A percentile compares a stretch with the other conserved stretches of the same genome.
Conservation (phyloP, 805 yeast species). For the Nakazawaea wickerhamii region DNA sequence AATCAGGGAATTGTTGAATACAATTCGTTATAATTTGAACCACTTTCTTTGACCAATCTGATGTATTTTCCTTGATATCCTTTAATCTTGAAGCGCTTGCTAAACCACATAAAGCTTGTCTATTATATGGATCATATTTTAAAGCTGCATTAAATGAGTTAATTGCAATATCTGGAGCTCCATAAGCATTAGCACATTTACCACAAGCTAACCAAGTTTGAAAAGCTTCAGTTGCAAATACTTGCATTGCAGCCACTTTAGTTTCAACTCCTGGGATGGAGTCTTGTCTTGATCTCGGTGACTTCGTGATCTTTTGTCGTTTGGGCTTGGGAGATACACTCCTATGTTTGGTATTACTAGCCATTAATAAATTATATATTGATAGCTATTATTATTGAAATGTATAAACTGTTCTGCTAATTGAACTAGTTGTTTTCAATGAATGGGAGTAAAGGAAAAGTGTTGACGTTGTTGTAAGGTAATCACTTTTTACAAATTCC, state of each 20-base stretch:
- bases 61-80: constrained; percentile 32
- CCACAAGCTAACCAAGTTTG: constrained; percentile 46
- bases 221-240: constrained; percentile 19
- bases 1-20: constrained; percentile 30
- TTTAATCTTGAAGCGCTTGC: constrained; percentile 34
- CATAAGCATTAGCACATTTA: constrained; percentile 37
- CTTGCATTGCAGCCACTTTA: background rate
- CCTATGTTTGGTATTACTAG: background rate
- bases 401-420: no score
- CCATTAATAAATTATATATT: background rate
- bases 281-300: background rate
- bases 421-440: no score
- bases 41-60: constrained; percentile 34
- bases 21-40: constrained; percentile 35
- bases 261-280: background rate
- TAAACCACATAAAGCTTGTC: constrained; percentile 37
- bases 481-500: no score
- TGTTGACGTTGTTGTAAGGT: no score
- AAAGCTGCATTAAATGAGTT: constrained; percentile 39
- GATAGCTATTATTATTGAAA: background rate
- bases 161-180: constrained; percentile 34
- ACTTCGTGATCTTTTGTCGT: background rate
- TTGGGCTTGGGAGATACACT: constrained; percentile 5
- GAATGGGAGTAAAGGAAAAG: no score
- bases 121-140: constrained; percentile 34